phyloP scores from a whole-genome alignment of 2,329 filamentous ascomycete species.

The Aureobasidium musti region DNA sequence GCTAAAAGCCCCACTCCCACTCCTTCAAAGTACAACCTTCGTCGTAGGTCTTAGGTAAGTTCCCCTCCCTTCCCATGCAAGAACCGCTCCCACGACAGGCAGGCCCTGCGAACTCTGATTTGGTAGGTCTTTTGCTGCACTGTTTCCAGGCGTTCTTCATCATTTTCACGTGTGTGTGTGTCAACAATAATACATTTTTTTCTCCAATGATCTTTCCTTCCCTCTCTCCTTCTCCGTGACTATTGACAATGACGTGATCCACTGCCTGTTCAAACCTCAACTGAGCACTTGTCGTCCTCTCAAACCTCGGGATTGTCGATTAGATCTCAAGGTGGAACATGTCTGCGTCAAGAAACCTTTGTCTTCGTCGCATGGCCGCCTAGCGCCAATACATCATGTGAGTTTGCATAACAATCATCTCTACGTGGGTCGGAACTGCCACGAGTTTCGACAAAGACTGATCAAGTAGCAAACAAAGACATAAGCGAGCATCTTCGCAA shows the following conservation, averaged over 20 bases:
- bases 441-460: background rate
- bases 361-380: background rate
- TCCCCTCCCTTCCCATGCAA: no score
- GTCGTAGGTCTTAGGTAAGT: constrained; percentile 4
- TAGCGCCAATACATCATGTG: constrained; percentile 24
- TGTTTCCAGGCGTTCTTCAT: background rate
- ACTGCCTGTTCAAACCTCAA: background rate
- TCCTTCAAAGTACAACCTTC: constrained; percentile 8
- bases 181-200: background rate
- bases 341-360: background rate
- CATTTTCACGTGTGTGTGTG: constrained; percentile 1
- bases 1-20: background rate
- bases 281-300: background rate
- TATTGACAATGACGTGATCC: background rate
- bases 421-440: background rate
- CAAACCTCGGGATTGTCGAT: background rate
- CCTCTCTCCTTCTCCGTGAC: background rate
- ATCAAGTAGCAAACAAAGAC: constrained; percentile 1
- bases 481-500: constrained; percentile 1
- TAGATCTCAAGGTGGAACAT: no score
- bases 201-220: background rate
- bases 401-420: background rate
- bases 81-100: background rate
- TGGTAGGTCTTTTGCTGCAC: constrained; percentile 6
- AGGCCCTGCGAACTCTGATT: background rate